Conservation (phyloP, 495 filamentous ascomycete genomes). For the Cryomyces minteri region DNA sequence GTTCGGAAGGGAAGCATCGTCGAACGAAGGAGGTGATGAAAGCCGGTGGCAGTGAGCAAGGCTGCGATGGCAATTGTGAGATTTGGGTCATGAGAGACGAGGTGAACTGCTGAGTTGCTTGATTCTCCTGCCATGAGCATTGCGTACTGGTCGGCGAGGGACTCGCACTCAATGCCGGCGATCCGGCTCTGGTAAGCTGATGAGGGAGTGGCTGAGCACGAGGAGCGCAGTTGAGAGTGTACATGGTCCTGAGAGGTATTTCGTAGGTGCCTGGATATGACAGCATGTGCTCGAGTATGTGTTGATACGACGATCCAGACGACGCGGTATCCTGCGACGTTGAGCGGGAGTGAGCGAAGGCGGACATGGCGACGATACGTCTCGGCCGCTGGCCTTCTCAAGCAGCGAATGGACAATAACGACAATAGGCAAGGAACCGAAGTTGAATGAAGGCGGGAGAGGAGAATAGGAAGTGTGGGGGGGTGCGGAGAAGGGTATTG, state of each 20-base stretch:
- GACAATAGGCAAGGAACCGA: too few relatives aligned
- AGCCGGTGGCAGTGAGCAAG: conserved; percentile 43
- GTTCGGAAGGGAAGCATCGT: conserved; percentile 36
- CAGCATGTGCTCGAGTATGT: conserved; percentile 49
- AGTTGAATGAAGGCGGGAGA: too few relatives aligned
- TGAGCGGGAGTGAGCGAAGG: conserved; percentile 11
- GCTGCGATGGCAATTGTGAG: conserved; percentile 40
- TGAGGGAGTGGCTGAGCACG: conserved; percentile 23
- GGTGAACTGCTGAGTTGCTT: conserved; percentile 39
- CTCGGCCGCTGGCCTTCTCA: too few relatives aligned
- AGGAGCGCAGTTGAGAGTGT: conserved; percentile 47
- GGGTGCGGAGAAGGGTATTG: too few relatives aligned
- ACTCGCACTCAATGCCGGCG: conserved; percentile 6
- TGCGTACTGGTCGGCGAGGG: conserved; percentile 19
- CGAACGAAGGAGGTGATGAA: conserved; percentile 50
- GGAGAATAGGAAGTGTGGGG: too few relatives aligned
- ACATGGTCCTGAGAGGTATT: conserved; percentile 58
- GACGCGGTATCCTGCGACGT: conserved; percentile 12
- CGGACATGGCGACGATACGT: conserved; percentile 4
- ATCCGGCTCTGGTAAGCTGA: conserved; percentile 13
- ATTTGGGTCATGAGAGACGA: conserved; percentile 45
- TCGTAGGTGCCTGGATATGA: conserved; percentile 50
- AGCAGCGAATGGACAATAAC: too few relatives aligned
- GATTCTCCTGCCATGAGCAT: conserved; percentile 21
- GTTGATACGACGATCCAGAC: conserved; percentile 15